Conservation (phyloP, 768 basidiomycete species). For the Fibroporia radiculosa region DNA sequence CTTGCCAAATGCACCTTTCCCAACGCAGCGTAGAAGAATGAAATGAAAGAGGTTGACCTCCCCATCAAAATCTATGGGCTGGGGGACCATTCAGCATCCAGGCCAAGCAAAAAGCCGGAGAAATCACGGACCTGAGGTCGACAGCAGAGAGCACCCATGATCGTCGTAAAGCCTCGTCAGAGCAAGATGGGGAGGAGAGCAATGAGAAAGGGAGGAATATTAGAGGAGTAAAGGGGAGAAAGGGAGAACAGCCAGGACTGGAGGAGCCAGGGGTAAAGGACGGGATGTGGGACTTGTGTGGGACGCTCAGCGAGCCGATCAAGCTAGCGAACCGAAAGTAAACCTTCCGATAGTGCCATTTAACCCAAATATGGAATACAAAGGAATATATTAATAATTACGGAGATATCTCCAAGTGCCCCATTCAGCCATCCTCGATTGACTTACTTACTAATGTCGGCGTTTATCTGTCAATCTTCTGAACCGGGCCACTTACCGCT, state of each 20-base stretch:
- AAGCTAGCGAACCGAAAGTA: not conserved
- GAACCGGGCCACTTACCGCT: slow-evolving; percentile 2
- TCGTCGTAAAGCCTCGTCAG: slow-evolving; percentile 14
- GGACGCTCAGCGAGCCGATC: slow-evolving; percentile 1
- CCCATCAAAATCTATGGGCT: slow-evolving; percentile 95
- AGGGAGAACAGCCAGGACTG: slow-evolving; percentile 9
- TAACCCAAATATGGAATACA: no score
- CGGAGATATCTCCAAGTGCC: no score
- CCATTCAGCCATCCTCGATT: no score
- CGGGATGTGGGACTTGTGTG: slow-evolving; percentile 5
- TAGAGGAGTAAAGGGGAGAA: slow-evolving; percentile 7
- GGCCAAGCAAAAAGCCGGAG: not conserved
- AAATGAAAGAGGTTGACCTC: slow-evolving; percentile 98
- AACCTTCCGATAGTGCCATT: not conserved
- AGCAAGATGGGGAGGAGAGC: slow-evolving; percentile 6
- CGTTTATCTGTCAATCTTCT: not conserved
- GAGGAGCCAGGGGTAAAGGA: slow-evolving; percentile 8
- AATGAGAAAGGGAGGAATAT: slow-evolving; percentile 2
- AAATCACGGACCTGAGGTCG: slow-evolving; percentile 56
- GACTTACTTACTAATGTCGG: no score
- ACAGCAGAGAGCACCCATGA: slow-evolving; percentile 84
- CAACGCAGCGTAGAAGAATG: slow-evolving; percentile 89
- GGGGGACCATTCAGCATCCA: slow-evolving; percentile 6
- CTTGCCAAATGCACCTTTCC: slow-evolving; percentile 98
- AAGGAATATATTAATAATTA: no score